Evolutionary conservation across 352 stramenopile species (phyloP).

Genomic region (Pelagophyceae sp.): DNA sequence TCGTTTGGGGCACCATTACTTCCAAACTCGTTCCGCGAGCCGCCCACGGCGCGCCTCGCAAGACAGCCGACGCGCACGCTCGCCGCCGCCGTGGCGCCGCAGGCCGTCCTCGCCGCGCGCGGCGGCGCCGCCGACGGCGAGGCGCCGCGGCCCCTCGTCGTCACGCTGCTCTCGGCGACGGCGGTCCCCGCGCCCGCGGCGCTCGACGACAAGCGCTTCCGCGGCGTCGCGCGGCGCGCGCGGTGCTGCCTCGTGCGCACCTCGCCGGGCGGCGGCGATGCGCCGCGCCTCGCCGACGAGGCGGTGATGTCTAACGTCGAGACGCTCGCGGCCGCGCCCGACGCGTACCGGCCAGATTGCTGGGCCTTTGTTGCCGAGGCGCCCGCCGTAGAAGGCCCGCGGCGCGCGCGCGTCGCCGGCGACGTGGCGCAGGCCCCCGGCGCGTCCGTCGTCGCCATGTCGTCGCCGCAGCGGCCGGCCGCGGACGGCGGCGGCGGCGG

Average conservation of each 20-base stretch:
- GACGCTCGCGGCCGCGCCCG: neutral
- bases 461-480: no score
- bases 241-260: conserved; percentile 7
- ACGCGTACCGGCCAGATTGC: neutral
- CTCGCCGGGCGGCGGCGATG: no score
- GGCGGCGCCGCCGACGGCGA: neutral
- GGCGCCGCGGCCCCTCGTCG: neutral
- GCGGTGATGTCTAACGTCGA: conserved; percentile 1
- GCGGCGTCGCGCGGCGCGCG: neutral
- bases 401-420: neutral
- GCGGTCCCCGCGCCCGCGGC: neutral
- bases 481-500: neutral
- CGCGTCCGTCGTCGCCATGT: neutral
- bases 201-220: neutral
- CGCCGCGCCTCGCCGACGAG: neutral
- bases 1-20: neutral
- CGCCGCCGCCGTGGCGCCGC: neutral
- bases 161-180: neutral
- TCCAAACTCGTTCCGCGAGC: neutral
- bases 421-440: neutral
- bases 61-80: neutral
- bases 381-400: neutral
- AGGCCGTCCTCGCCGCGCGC: neutral
- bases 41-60: neutral
- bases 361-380: neutral